Evolutionary conservation across 306 rosid genomes (phyloP).

Genomic region (Ammopiptanthus mongolicus): DNA sequence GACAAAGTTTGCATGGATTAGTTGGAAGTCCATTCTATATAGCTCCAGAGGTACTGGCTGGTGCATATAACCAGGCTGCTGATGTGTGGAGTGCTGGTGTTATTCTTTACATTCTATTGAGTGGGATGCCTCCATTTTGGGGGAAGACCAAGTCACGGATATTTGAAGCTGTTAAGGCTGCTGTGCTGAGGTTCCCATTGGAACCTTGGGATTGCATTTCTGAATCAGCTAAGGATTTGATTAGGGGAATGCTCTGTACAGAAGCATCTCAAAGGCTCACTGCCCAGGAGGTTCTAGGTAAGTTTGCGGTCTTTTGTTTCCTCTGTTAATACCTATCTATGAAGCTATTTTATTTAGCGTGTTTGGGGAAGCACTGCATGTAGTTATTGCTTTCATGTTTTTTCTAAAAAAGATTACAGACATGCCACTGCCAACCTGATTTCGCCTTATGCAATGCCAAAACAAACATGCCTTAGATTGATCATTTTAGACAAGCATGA

Average conservation of each 20-base stretch:
- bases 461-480: too few species aligned
- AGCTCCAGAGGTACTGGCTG: slow-evolving; percentile 84
- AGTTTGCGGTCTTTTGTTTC: not conserved
- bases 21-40: slow-evolving; percentile 94
- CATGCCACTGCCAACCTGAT: too few species aligned
- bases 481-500: not conserved
- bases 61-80: slow-evolving; percentile 81
- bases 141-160: slow-evolving; percentile 83
- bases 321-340: not conserved
- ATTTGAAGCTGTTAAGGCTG: slow-evolving; percentile 69
- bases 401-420: too few species aligned
- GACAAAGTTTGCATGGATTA: slow-evolving; percentile 76
- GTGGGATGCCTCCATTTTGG: slow-evolving; percentile 88
- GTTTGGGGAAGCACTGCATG: too few species aligned
- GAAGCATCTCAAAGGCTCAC: slow-evolving; percentile 68
- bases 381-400: too few species aligned
- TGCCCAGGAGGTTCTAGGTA: slow-evolving; percentile 76
- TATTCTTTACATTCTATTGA: slow-evolving; percentile 74
- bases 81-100: slow-evolving; percentile 93
- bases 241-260: slow-evolving; percentile 65
- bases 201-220: slow-evolving; percentile 66
- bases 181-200: slow-evolving; percentile 66
- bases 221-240: slow-evolving; percentile 64
- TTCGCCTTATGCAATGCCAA: too few species aligned
- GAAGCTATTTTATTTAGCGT: not conserved